Evolutionary conservation across 2,329 filamentous ascomycete species (phyloP), one percentile per base, ranked within the genome.

Genomic region (Xylariaceae sp.): DNA sequence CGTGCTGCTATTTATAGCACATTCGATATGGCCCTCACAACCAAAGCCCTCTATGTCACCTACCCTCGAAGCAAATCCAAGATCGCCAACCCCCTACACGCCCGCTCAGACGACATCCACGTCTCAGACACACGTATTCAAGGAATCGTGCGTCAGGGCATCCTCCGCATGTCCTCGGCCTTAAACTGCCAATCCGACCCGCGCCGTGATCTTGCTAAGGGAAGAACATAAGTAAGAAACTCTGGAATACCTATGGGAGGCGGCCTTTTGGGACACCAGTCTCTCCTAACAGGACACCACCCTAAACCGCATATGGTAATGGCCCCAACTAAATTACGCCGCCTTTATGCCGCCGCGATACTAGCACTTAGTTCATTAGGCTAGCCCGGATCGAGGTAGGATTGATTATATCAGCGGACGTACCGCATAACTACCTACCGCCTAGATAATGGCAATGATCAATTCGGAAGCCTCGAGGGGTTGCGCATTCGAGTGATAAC

Each of bases 101-200:
- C 31, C 27, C 42, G 50, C 46, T 43, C 54, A 3, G 30, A 41
- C 19, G 46, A 47, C n/a, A 32, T 53, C 31, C 4, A 27, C 12
- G 31, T 53, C 30, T 40, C 54, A 19, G 47, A 56, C 35, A 40
- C 32, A n/a, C 54, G 54, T 11, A 53, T 56, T 46, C 47, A 47
- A 39, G 54, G 53, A 7, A 56, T 56, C 19, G 54, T 56, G 8
- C 50, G 46, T 7, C 46, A 56, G 30, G 54, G 40, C n/a, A 50
- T 56, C 29, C 54, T 53, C n/a, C 35, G 53, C 30, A 41, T 50
- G 8, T 50, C 54, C 26, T 19, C 50, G 37, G 40, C 54, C 8
- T 56, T 56, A 46, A 56, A 56, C 50, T 53, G 54, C 46, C 54
- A 56, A 42, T 40, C 54, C 9, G 50, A 42, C 3, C 19, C 54